Evolutionary conservation across 2,329 filamentous ascomycete species (phyloP), one percentile per base, ranked within the genome.

Genomic region (Colletotrichum simmondsii): DNA sequence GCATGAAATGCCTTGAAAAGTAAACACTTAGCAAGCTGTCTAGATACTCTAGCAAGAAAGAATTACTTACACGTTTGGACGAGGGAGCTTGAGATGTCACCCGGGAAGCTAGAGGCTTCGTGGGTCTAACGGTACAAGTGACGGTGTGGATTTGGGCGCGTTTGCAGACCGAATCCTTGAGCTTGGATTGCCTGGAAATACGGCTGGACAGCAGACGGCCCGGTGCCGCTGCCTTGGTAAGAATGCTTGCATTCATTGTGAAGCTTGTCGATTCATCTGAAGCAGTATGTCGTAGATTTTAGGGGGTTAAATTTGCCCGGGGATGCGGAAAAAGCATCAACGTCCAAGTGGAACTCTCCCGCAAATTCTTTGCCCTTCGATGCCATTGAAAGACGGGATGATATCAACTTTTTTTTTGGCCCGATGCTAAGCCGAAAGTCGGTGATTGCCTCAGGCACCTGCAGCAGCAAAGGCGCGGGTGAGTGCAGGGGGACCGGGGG

Each of bases 1-100:
- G 91, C 90, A 80, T 92, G 92, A 81, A 92, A 94, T 37, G 85
- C 77, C 84, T 91, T 70, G 59, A 0, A 32, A 8, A 19, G 49
- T 10, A n/a, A 46, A 70, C 12, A 63, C 65, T 72, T 16, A 71
- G 64, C 24, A 59, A 37, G 32, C 42, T 57, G 30, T 52, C 11
- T 12, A 37, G 35, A 22, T 2, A 30, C 10, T 35, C 7, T 24
- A 46, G 16, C 30, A 46, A 16, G 22, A n/a, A 19, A 14, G 4
- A 14, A 14, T 8, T 10, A 71, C 76, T 75, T 66, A 78, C 77
- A 57, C 75, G 73, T 65, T 76, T 76, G 22, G 73, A 61, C 6
- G 68, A 63, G 10, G 68, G 69, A 37, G 64, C 37, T 65, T 66
- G 76, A 74, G 46, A 81, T 83, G 74, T 83, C 81, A 60, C 62